Percentiles rank a stretch among this genome's conserved stretches.
phyloP scores from a whole-genome alignment of 257 asterid species.

The Echites panduratus region DNA sequence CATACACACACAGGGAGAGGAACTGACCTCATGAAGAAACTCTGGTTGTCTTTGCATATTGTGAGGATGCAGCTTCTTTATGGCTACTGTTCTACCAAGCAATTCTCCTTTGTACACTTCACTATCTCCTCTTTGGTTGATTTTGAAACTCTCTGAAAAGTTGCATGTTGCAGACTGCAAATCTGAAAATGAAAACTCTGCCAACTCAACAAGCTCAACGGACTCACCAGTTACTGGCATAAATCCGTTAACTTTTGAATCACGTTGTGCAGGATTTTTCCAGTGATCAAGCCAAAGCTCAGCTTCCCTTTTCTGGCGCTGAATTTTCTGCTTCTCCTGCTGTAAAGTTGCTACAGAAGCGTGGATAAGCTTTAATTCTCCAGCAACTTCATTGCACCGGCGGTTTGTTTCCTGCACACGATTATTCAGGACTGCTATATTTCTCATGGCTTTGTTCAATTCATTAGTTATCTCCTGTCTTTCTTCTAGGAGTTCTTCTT shows the following conservation, averaged over 20 bases:
- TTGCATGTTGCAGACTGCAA: slow-evolving; percentile 66
- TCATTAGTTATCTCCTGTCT: slow-evolving; percentile 34
- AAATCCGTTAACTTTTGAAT: slow-evolving; percentile 13
- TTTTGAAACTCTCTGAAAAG: slow-evolving; percentile 70
- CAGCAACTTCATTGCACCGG: slow-evolving; percentile 48
- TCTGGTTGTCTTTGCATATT: slow-evolving; percentile 44
- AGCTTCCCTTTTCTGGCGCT: slow-evolving; percentile 53
- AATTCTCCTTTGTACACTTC: slow-evolving; percentile 76
- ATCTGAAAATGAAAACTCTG: slow-evolving; percentile 54
- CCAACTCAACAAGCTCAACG: slow-evolving; percentile 24
- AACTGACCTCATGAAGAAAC: slow-evolving; percentile 46
- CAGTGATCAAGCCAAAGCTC: slow-evolving; percentile 52
- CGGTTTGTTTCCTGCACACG: slow-evolving; percentile 58
- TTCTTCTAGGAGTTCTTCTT: slow-evolving; percentile 44
- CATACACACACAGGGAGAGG: slow-evolving; percentile 8
- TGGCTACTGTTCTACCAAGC: slow-evolving; percentile 50
- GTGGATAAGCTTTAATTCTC: slow-evolving; percentile 54
- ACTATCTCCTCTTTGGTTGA: slow-evolving; percentile 67
- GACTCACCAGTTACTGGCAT: slow-evolving; percentile 21
- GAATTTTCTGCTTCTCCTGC: slow-evolving; percentile 56
- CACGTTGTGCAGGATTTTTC: slow-evolving; percentile 35
- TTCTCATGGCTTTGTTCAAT: slow-evolving; percentile 48
- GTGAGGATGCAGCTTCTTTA: slow-evolving; percentile 60
- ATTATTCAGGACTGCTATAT: slow-evolving; percentile 49
- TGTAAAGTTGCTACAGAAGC: slow-evolving; percentile 41